Evolutionary conservation across 805 yeast genomes (phyloP).

Genomic region (Maudiozyma bulderi): DNA sequence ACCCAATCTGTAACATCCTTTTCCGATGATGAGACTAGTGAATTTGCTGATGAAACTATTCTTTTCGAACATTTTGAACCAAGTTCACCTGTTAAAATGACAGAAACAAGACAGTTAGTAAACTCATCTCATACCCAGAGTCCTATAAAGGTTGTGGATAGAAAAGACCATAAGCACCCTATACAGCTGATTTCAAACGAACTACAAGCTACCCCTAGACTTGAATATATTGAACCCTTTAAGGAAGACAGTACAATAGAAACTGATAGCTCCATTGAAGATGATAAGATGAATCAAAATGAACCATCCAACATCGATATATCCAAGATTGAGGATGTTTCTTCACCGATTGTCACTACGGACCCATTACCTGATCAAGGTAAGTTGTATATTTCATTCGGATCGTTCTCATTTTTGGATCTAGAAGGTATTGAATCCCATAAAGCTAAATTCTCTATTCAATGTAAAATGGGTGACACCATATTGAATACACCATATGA

Average conservation of each 20-base stretch:
- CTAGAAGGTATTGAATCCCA: conserved; percentile 40
- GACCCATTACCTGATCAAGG: conserved; percentile 29
- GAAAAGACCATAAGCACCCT: neutral
- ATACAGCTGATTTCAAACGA: neutral
- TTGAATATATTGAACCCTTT: neutral
- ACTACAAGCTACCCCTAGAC: neutral
- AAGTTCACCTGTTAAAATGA: neutral
- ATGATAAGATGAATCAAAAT: too few relatives aligned
- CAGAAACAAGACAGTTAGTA: neutral
- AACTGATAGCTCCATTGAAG: neutral
- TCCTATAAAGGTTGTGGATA: neutral
- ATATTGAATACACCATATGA: conserved; percentile 4
- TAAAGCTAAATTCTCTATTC: conserved; percentile 41
- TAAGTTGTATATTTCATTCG: conserved; percentile 41
- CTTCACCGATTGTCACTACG: neutral
- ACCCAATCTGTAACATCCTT: too few relatives aligned
- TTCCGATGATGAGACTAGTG: neutral
- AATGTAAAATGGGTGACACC: conserved; percentile 43
- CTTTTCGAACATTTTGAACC: neutral
- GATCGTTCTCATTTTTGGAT: conserved; percentile 35
- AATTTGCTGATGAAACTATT: neutral
- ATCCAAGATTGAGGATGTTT: neutral
- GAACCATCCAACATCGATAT: neutral
- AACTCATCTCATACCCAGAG: neutral
- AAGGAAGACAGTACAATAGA: neutral